Evolutionary conservation across 2,329 filamentous ascomycete genomes (phyloP).

Genomic region (Chlorencoelia australis): DNA sequence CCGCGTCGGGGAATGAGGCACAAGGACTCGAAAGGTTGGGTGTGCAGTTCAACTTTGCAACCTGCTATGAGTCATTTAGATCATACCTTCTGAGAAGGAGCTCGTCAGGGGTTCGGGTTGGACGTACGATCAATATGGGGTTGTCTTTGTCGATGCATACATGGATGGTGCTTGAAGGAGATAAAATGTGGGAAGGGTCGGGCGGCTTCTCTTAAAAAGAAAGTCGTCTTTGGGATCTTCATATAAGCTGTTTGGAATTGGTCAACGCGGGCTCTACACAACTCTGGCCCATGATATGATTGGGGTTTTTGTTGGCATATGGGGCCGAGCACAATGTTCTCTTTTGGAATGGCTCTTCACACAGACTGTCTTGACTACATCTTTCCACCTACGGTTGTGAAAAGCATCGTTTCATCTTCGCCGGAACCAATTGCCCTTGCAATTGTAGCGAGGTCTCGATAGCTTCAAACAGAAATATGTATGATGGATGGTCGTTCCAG

Average conservation of each 20-base stretch:
- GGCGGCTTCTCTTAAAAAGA: constrained; percentile 33
- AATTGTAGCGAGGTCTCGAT: constrained; percentile 43
- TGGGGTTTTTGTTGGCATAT: constrained; percentile 11
- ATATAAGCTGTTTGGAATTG: constrained; percentile 18
- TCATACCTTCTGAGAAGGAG: constrained; percentile 66
- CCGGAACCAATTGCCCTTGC: constrained; percentile 40
- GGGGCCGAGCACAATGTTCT: constrained; percentile 25
- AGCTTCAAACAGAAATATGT: constrained; percentile 31
- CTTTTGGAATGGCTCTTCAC: constrained; percentile 23
- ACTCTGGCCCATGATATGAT: constrained; percentile 17
- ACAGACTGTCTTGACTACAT: constrained; percentile 21
- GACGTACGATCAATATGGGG: constrained; percentile 50
- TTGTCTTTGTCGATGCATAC: constrained; percentile 39
- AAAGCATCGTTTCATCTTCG: constrained; percentile 37
- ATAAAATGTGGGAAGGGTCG: constrained; percentile 33
- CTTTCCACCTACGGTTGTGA: constrained; percentile 23
- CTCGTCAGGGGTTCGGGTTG: constrained; percentile 66
- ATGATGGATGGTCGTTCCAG: constrained; percentile 17
- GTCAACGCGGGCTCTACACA: constrained; percentile 19
- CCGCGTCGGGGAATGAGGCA: constrained; percentile 42
- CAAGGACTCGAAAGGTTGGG: constrained; percentile 37
- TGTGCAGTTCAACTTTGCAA: constrained; percentile 48
- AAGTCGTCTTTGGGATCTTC: constrained; percentile 43
- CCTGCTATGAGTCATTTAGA: constrained; percentile 64
- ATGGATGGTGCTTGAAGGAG: constrained; percentile 25